Evolutionary conservation across 257 asterid genomes (phyloP), one percentile per base, ranked within the genome.

Genomic region (Eustoma russellianum): DNA sequence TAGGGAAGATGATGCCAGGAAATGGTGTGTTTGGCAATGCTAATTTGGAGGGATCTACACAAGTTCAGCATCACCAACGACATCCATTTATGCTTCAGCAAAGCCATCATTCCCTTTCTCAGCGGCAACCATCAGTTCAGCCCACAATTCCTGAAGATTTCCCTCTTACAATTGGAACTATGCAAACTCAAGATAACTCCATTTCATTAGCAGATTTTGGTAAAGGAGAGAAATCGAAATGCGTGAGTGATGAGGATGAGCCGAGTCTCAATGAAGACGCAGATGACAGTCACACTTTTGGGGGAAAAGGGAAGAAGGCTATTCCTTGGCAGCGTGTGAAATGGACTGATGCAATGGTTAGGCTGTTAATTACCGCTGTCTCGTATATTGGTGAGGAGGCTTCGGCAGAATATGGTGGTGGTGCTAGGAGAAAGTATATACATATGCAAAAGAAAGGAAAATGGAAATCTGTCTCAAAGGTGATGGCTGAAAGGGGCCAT

Each of bases 401-500:
- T 8, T 66, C 79, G 30, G 66, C 77, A 38, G 83, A 74, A 10
- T 62, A 64, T 46, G 80, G 71, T 33, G 71, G 65, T 5, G 74
- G 80, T 11, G 50, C 64, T 0, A 62, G 81, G 56, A 70, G 85
- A 64, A 87, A 74, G 64, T 76, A 41, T 47, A 47, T 76, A 2
- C 79, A 77, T 72, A 65, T 83, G 35, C 92, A 81, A 41, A 87
- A 83, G 45, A 83, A 83, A 48, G 94, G 89, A 24, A 87, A 87
- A 46, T 87, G 94, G 93, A 87, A 83, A 60, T 79, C 91, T 0
- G 86, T 87, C 52, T 87, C 96, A 0, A 83, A 83, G 51, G 94
- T 77, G 43, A 81, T 87, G 94, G 96, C 94, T 33, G 94, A 83
- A 67, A 77, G 96, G 80, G 86, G 82, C 15, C 83, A 77, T 66